Conservation (phyloP, 148 eudicot genomes). For the Amaranthus palmeri region DNA sequence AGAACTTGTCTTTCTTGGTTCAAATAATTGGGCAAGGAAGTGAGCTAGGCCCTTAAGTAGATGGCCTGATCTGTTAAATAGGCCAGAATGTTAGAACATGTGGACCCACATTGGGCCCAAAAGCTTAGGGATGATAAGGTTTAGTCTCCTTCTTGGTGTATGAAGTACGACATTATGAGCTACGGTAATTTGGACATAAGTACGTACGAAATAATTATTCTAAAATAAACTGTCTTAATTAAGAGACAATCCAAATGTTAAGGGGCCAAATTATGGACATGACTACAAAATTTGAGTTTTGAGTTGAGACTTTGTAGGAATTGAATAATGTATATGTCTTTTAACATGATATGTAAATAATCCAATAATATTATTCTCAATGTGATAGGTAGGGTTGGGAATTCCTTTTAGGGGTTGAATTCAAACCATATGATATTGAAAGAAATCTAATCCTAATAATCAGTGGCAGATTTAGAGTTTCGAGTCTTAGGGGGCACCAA, state of each 20-base stretch:
- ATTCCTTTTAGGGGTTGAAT: too few species aligned
- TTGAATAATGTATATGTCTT: background rate
- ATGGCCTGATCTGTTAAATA: background rate
- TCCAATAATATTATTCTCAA: too few species aligned
- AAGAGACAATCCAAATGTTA: background rate
- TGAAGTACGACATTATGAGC: background rate
- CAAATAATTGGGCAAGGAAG: background rate
- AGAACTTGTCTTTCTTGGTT: too few species aligned
- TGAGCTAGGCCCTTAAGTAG: background rate
- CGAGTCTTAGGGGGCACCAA: too few species aligned
- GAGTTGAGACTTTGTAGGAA: background rate
- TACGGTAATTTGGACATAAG: background rate
- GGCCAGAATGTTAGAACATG: background rate
- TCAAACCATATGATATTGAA: too few species aligned
- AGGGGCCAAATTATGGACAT: slow-evolving; percentile 1
- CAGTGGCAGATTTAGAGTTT: too few species aligned
- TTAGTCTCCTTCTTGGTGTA: slow-evolving; percentile 2
- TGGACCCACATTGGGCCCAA: background rate
- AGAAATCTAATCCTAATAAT: too few species aligned
- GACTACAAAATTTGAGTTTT: background rate
- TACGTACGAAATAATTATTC: background rate
- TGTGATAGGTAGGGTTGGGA: too few species aligned
- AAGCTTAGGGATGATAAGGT: background rate
- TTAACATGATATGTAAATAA: background rate
- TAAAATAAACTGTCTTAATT: background rate